A percentile compares a stretch with the other conserved stretches of the same genome.
Evolutionary conservation across 225 moss, liverwort and hornwort genomes (phyloP).

Genomic region (Thuidium tamariscinum): DNA sequence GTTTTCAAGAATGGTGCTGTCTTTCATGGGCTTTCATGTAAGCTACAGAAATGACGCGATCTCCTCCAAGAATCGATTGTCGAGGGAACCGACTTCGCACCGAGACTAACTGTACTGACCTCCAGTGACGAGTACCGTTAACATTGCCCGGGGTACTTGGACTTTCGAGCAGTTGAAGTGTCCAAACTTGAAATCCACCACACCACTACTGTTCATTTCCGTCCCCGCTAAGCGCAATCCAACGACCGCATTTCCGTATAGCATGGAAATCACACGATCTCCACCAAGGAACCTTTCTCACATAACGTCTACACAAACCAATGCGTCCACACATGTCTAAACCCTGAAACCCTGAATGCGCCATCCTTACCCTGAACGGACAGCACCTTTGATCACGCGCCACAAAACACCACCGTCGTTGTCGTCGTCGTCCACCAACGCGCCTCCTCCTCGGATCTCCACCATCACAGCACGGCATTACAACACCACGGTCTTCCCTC

Average conservation of each 20-base stretch:
- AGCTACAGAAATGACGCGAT: not conserved
- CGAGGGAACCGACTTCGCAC: not conserved
- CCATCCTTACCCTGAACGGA: not conserved
- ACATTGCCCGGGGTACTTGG: not conserved
- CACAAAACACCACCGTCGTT: not conserved
- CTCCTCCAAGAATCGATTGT: not conserved
- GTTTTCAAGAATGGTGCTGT: no score
- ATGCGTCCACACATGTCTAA: not conserved
- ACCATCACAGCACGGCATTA: not conserved
- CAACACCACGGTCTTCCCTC: not conserved
- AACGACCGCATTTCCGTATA: not conserved
- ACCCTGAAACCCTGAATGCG: conserved; percentile 11
- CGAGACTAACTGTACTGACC: not conserved
- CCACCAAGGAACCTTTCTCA: not conserved
- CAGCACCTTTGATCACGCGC: not conserved
- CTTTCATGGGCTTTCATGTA: no score
- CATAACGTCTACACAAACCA: not conserved
- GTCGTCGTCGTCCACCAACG: not conserved
- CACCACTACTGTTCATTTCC: not conserved
- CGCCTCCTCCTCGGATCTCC: not conserved
- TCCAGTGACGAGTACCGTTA: not conserved
- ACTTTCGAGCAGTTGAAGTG: not conserved
- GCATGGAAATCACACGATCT: not conserved
- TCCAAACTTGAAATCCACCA: not conserved
- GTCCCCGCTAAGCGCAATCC: not conserved